Evolutionary conservation across 2,329 filamentous ascomycete genomes (phyloP).

Genomic region (Elsinoe perseae): DNA sequence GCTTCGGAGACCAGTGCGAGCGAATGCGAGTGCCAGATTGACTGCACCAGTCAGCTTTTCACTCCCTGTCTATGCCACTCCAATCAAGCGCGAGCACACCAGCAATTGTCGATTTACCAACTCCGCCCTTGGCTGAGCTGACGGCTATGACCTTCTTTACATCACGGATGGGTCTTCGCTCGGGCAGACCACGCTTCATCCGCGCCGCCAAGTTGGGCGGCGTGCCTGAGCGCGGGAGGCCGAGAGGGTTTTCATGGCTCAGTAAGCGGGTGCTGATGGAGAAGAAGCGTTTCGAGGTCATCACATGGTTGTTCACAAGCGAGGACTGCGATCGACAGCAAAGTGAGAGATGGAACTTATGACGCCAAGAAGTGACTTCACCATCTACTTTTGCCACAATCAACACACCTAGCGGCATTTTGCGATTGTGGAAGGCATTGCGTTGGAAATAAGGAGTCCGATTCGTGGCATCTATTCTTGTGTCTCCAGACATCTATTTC

Average conservation of each 20-base stretch:
- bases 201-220: constrained; percentile 58
- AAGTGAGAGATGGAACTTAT: not conserved
- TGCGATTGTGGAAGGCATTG: too few species aligned
- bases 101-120: constrained; percentile 91
- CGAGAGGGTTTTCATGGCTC: constrained; percentile 81
- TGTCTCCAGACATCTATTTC: not conserved
- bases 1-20: constrained; percentile 68
- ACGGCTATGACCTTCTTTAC: constrained; percentile 94
- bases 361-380: not conserved
- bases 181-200: constrained; percentile 72
- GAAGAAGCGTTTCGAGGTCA: constrained; percentile 43
- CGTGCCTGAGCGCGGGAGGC: constrained; percentile 66
- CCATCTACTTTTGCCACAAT: not conserved
- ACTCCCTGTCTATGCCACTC: not conserved
- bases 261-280: constrained; percentile 45
- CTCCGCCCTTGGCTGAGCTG: constrained; percentile 94
- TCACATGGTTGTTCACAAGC: not conserved
- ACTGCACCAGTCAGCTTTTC: constrained; percentile 29
- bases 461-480: not conserved
- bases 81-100: constrained; percentile 40
- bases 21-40: constrained; percentile 82
- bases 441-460: too few species aligned
- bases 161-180: constrained; percentile 70
- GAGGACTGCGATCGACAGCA: not conserved
- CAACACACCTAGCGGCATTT: not conserved